A percentile compares a stretch with the other conserved stretches of the same genome.
phyloP scores from a whole-genome alignment of 2,329 filamentous ascomycete genomes.

The Botryotinia convoluta region DNA sequence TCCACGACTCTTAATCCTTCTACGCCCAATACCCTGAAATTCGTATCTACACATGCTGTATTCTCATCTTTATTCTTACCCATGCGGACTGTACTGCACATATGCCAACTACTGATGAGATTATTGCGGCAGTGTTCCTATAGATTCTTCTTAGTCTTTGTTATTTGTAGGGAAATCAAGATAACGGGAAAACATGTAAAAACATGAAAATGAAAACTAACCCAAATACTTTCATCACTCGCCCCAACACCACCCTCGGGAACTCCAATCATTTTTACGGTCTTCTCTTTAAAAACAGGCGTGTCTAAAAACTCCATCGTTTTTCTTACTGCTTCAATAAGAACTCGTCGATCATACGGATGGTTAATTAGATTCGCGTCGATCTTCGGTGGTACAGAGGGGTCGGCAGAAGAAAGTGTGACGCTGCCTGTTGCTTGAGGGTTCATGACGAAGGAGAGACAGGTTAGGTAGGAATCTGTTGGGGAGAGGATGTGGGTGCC shows the following conservation, averaged over 20 bases:
- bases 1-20: conserved; percentile 50
- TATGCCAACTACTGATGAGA: conserved; percentile 10
- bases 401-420: conserved; percentile 57
- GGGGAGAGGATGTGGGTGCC: conserved; percentile 40
- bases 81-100: conserved; percentile 2
- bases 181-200: not conserved
- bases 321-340: conserved; percentile 45
- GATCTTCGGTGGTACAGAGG: conserved; percentile 61
- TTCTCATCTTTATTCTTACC: conserved; percentile 35
- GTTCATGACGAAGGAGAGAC: conserved; percentile 52
- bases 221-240: conserved; percentile 5
- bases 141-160: not conserved
- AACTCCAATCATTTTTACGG: conserved; percentile 10
- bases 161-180: not conserved
- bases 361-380: conserved; percentile 57
- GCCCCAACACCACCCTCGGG: not conserved
- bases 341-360: conserved; percentile 51
- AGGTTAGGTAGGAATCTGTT: conserved; percentile 44
- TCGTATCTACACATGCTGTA: conserved; percentile 49
- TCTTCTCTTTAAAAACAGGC: not conserved
- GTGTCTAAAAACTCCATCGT: not conserved
- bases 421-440: conserved; percentile 60
- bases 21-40: conserved; percentile 49
- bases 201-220: not conserved
- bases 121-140: conserved; percentile 9